Evolutionary conservation across 2,329 filamentous ascomycete genomes (phyloP), one percentile per base, ranked within the genome.

Genomic region (Teratosphaeria epicoccoides): DNA sequence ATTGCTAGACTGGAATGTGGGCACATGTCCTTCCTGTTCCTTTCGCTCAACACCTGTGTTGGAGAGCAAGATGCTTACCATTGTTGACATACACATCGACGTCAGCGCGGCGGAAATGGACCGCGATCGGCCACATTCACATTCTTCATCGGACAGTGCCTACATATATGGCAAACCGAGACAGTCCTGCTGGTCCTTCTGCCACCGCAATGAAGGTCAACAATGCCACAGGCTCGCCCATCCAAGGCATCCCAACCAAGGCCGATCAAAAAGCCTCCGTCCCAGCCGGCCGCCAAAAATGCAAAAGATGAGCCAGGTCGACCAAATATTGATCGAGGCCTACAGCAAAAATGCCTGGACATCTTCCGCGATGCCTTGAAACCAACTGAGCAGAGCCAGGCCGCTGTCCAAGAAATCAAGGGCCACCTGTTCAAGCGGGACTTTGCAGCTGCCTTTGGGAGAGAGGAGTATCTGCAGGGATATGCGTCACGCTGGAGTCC

Each of bases 401-500:
- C 74, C 1, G 68, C 82, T 3, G 76, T 97, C 20, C 91, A 95
- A 64, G 80, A 84, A 49, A 80, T 97, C 56, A 98, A 97, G 69
- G 77, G 82, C 6, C 87, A 91, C 57, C 76, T 98, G 7, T 97
- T 85, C 67, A 83, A 86, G 53, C 81, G 93, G 26, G 87, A 97
- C 66, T 97, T 97, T 69, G 76, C 76, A 11, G 72, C 75, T 14
- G 91, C 91, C 0, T 98, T 97, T 70, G 82, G 82, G 0, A 76
- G 76, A 45, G 76, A 81, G 51, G 81, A 85, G 44, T 79, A 84
- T 60, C 76, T 96, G 17, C 81, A 85, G 55, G 87, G 85, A 9
- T 98, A 98, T 72, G 88, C 88, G 7, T 80, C 88, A 50, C 75
- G 93, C 61, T 98, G 91, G 90, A 95, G 89, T 68, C 87, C 91